phyloP scores from a whole-genome alignment of 257 asterid genomes.

The Fraxinus pennsylvanica region DNA sequence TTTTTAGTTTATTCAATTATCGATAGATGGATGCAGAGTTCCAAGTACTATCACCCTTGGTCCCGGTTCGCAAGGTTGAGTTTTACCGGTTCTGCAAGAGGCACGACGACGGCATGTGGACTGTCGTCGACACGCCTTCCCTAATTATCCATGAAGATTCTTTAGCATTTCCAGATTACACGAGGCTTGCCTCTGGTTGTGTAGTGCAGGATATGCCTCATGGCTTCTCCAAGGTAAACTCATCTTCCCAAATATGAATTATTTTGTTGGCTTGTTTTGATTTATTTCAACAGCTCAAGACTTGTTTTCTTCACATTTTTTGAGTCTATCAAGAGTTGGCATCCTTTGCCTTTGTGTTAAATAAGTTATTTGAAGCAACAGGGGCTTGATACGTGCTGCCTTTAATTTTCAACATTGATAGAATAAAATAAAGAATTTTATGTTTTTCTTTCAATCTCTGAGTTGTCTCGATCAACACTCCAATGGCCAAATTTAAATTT shows the following conservation, averaged over 20 bases:
- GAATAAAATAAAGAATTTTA: too few species aligned
- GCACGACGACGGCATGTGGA: conserved; percentile 60
- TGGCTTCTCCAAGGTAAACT: conserved; percentile 51
- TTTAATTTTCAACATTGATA: too few species aligned
- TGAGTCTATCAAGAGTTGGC: too few species aligned
- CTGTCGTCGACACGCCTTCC: conserved; percentile 51
- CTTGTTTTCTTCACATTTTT: too few species aligned
- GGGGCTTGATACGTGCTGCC: too few species aligned
- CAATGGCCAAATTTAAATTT: too few species aligned
- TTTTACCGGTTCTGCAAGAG: conserved; percentile 57
- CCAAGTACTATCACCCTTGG: conserved; percentile 53
- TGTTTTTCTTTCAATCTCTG: too few species aligned
- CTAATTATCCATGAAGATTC: conserved; percentile 37
- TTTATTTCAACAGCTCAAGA: too few species aligned
- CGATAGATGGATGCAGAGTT: conserved; percentile 51
- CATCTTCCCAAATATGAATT: neutral
- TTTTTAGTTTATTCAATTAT: neutral
- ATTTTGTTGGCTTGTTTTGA: neutral
- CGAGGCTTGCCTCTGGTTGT: conserved; percentile 62
- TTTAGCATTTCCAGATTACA: conserved; percentile 31
- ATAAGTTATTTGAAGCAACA: too few species aligned
- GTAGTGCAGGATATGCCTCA: conserved; percentile 60
- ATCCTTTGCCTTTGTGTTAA: too few species aligned
- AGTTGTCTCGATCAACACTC: too few species aligned
- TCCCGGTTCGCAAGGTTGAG: conserved; percentile 51